Evolutionary conservation across 2,329 filamentous ascomycete species (phyloP).

Genomic region (Talaromyces sp.): DNA sequence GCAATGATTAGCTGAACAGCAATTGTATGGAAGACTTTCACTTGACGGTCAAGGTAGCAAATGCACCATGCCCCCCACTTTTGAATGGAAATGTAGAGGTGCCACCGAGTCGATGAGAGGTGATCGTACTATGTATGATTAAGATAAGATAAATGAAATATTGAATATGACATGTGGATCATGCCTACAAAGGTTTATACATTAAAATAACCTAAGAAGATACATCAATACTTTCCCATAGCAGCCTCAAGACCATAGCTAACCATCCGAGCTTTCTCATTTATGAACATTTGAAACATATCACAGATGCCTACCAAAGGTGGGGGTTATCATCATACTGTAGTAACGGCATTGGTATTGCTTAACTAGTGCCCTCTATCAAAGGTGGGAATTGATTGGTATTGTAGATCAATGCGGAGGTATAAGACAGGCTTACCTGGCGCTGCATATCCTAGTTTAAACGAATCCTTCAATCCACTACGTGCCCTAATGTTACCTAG

Average conservation of each 20-base stretch:
- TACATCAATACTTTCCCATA: not conserved
- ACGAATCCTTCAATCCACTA: not conserved
- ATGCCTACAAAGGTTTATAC: not conserved
- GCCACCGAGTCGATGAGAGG: not conserved
- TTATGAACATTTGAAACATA: not conserved
- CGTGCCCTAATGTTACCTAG: not conserved
- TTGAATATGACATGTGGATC: not conserved
- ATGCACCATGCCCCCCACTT: not conserved
- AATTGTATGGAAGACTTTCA: not conserved
- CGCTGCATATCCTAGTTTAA: not conserved
- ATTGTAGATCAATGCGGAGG: not conserved
- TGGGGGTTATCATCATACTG: conserved; percentile 2
- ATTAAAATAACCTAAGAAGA: no score
- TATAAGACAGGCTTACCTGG: not conserved
- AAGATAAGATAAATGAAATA: not conserved
- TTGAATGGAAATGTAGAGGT: not conserved
- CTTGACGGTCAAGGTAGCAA: not conserved
- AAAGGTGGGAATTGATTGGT: not conserved
- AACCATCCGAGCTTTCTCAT: not conserved
- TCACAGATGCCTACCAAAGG: not conserved
- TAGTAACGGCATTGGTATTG: not conserved
- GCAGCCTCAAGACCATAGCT: not conserved
- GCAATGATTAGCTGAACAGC: not conserved
- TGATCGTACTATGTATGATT: not conserved
- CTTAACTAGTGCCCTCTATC: not conserved